Conservation (phyloP, 192 early-diverging fungal species). For the Umbelopsis sp. region DNA sequence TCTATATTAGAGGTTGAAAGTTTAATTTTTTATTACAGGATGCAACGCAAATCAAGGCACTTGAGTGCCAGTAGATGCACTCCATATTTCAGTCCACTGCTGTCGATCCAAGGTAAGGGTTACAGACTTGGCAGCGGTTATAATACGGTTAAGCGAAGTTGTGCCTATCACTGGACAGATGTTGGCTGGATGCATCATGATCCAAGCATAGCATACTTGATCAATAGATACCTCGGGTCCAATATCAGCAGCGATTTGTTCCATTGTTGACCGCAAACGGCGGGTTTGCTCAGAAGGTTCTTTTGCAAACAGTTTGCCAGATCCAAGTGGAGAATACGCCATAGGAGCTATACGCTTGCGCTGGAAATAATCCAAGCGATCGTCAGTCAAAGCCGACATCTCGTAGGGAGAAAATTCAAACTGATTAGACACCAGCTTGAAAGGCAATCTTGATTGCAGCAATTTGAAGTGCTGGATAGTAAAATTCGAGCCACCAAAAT, state of each 20-base stretch:
- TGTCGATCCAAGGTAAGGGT: conserved; percentile 1
- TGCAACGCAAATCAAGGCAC: conserved; percentile 1
- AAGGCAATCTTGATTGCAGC: conserved; percentile 11
- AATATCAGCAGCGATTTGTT: conserved; percentile 7
- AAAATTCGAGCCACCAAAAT: conserved; percentile 28
- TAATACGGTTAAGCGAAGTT: conserved; percentile 11
- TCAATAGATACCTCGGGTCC: conserved; percentile 19
- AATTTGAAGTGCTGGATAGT: conserved; percentile 23
- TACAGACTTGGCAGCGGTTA: conserved; percentile 6
- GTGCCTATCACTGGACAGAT: conserved; percentile 27
- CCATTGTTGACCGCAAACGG: conserved; percentile 3
- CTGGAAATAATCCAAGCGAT: conserved; percentile 25
- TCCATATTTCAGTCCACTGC: conserved; percentile 28
- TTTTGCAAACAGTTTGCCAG: conserved; percentile 17
- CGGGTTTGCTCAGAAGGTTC: conserved; percentile 19
- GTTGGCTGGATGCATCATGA: conserved; percentile 18
- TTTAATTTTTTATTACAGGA: no score
- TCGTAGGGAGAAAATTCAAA: conserved; percentile 22
- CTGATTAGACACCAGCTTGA: conserved; percentile 16
- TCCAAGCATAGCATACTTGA: conserved; percentile 26
- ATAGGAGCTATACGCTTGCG: conserved; percentile 18
- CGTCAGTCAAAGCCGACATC: conserved; percentile 23
- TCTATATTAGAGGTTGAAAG: no score
- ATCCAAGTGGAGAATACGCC: conserved; percentile 27
- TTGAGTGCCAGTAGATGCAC: conserved; percentile 12